Evolutionary conservation across 2,329 filamentous ascomycete species (phyloP).

Genomic region (Apiospora rasikravindrae): DNA sequence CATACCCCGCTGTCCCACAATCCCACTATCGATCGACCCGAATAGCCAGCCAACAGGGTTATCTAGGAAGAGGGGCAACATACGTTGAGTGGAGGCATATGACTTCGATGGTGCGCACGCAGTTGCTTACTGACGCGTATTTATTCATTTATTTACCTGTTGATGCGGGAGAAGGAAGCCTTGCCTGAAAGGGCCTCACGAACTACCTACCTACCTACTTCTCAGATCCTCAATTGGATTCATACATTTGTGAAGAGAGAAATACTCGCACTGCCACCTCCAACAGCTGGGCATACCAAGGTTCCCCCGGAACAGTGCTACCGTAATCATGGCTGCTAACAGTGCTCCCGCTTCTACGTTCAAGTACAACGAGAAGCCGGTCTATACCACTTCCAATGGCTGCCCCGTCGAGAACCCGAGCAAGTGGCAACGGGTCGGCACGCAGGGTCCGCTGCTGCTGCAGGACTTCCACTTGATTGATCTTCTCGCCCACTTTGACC

Average conservation of each 20-base stretch:
- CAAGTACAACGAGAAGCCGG: conserved; percentile 62
- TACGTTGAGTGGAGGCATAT: background rate
- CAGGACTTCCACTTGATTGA: conserved; percentile 72
- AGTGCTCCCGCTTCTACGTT: conserved; percentile 51
- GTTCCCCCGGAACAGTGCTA: background rate
- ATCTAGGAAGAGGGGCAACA: background rate
- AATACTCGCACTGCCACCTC: background rate
- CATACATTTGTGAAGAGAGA: too few relatives aligned
- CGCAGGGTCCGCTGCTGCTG: conserved; percentile 63
- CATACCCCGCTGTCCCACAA: too few relatives aligned
- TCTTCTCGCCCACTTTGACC: conserved; percentile 60
- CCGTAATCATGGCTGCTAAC: conserved; percentile 48
- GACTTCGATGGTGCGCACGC: background rate
- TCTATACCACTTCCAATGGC: conserved; percentile 66
- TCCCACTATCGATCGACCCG: background rate
- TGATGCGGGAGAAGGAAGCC: background rate
- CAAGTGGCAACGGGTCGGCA: conserved; percentile 56
- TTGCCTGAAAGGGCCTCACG: background rate
- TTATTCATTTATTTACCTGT: background rate
- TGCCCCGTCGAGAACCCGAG: conserved; percentile 59
- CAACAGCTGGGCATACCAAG: background rate
- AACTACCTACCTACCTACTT: background rate
- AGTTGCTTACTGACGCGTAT: background rate
- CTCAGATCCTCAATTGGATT: too few relatives aligned
- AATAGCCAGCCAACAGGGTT: background rate